phyloP scores from a whole-genome alignment of 2,329 filamentous ascomycete species.

The Colletotrichum lupini region DNA sequence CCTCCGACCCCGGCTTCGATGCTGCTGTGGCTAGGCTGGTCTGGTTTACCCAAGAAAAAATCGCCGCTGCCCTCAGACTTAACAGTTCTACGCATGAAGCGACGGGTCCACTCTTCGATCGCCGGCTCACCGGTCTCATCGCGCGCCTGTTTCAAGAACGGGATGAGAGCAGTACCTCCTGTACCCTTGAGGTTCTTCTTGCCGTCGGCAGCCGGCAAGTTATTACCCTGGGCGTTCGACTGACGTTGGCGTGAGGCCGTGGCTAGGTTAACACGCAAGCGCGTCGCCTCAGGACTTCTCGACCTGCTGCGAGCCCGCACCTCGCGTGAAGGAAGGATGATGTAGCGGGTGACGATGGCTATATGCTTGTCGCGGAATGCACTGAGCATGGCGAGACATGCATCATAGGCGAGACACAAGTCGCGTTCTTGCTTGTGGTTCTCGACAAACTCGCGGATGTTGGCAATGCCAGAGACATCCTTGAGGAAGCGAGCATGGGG shows the following conservation, averaged over 20 bases:
- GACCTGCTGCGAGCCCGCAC: conserved; percentile 73
- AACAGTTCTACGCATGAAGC: conserved; percentile 66
- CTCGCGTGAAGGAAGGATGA: conserved; percentile 88
- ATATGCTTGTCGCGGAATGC: conserved; percentile 92
- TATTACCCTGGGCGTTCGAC: conserved; percentile 27
- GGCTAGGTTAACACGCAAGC: conserved; percentile 69
- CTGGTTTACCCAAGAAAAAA: conserved; percentile 67
- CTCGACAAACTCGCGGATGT: conserved; percentile 87
- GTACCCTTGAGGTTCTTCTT: conserved; percentile 82
- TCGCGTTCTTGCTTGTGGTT: conserved; percentile 68
- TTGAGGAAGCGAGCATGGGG: conserved; percentile 89
- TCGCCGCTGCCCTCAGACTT: conserved; percentile 63
- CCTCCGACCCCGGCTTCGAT: conserved; percentile 67
- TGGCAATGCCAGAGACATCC: conserved; percentile 82
- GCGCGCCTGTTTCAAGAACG: conserved; percentile 94
- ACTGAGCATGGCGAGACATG: conserved; percentile 79
- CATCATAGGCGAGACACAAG: conserved; percentile 86
- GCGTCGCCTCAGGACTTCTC: conserved; percentile 64
- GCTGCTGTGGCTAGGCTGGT: conserved; percentile 48
- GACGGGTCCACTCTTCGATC: conserved; percentile 72
- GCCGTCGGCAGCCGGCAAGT: conserved; percentile 43
- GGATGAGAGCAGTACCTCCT: conserved; percentile 91
- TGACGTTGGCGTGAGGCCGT: conserved; percentile 61
- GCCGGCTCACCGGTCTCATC: conserved; percentile 96
- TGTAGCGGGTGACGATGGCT: conserved; percentile 94